phyloP scores from a whole-genome alignment of 1,139 yeast species.

The Debaryomyces coudertii region DNA sequence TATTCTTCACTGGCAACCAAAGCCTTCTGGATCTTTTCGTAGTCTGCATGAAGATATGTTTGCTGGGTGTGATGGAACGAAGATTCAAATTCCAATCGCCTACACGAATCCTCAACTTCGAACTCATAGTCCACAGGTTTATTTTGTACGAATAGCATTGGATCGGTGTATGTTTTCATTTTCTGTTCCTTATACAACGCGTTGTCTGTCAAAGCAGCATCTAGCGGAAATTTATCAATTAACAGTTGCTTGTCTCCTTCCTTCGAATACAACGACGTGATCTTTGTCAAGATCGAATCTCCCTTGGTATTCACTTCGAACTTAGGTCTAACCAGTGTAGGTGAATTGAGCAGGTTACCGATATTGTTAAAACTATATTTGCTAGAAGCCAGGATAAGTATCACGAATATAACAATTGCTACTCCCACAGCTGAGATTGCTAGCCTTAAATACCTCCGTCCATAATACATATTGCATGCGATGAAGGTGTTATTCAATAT shows the following conservation, averaged over 20 bases:
- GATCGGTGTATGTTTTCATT: constrained; percentile 26
- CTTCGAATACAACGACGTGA: not conserved
- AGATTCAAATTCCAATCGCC: constrained; percentile 18
- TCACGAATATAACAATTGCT: not conserved
- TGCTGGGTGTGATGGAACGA: constrained; percentile 22
- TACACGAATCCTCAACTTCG: constrained; percentile 20
- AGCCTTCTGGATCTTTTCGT: constrained; percentile 18
- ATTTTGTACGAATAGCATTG: constrained; percentile 16
- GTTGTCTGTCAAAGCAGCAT: constrained; percentile 8
- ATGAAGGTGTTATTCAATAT: constrained; percentile 1
- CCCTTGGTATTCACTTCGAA: constrained; percentile 4
- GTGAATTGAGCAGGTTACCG: not conserved
- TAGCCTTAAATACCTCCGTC: constrained; percentile 2
- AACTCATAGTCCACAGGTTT: constrained; percentile 17
- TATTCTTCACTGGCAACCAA: constrained; percentile 19
- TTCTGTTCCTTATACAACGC: constrained; percentile 1
- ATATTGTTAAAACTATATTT: not conserved
- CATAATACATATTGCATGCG: constrained; percentile 1
- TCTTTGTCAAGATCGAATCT: constrained; percentile 1
- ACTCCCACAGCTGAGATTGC: not conserved
- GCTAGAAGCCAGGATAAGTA: not conserved
- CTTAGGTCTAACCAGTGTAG: not conserved
- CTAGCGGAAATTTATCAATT: constrained; percentile 17
- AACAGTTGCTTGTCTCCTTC: constrained; percentile 2
- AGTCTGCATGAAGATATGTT: constrained; percentile 22